Evolutionary conservation across 345 rosid species (phyloP), one percentile per base, ranked within the genome.

Genomic region (Camelina hispida): DNA sequence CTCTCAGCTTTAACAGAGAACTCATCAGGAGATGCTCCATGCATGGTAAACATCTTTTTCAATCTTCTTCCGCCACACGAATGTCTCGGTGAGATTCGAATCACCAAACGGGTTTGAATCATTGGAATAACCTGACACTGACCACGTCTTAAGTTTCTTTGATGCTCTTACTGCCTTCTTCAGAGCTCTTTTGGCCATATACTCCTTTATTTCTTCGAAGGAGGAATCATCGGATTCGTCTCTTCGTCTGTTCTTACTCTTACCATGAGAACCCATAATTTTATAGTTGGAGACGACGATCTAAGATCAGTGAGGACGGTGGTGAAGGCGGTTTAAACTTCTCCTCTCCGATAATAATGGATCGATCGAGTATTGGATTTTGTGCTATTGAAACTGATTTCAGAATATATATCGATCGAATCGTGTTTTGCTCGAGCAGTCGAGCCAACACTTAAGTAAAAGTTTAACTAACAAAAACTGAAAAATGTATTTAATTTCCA

Each of bases 61-160:
- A 58, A 91, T 91, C 80, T 89, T 91, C 84, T 91, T 91, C 43
- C 88, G 71, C 96, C 97, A 94, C 11, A 94, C 96, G 81, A 89
- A 89, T 66, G 78, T 82, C 76, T 91, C 93, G 40, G 85, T 87
- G 71, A 94, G 90, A 77, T 94, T 91, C 4, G 93, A 79, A 83
- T 94, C 98, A 9, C 96, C 97, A 75, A 90, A 91, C 1, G 97
- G 98, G 74, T 94, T 94, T 0, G 97, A 90, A 81, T 89, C 93
- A 61, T 94, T 94, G 1, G 97, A 89, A 69, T 94, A 94, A 17
- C 97, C 97, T 4, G 91, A 85, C 2, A 87, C 92, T 0, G 91
- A 63, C 40, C 80, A 86, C 0, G 83, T 74, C 87, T 86, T 93
- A 84, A 89, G 79, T 72, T 91, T 91, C 88, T 89, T 93, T 4